Evolutionary conservation across 1,284 basidiomycete genomes (phyloP).

Genomic region (Microbotryomycetes sp.): DNA sequence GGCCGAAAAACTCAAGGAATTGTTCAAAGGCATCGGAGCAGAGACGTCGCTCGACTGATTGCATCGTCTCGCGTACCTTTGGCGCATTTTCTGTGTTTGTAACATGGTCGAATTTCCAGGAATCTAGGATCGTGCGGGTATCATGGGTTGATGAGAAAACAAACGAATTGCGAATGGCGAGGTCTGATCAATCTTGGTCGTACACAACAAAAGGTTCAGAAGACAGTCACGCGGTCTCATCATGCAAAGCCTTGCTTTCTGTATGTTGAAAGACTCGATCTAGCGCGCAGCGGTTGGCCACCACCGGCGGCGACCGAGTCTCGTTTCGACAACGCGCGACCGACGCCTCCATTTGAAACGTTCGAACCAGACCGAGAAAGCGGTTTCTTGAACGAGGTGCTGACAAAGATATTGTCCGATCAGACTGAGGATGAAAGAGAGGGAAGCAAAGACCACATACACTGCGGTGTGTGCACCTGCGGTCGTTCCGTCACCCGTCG

Average conservation of each 20-base stretch:
- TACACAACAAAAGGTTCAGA: no score
- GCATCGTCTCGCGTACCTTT: neutral
- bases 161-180: no score
- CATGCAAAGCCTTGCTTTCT: neutral
- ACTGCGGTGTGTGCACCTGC: constrained; percentile 8
- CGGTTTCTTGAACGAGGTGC: neutral
- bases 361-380: neutral
- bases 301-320: neutral
- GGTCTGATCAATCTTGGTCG: no score
- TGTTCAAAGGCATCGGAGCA: constrained; percentile 82
- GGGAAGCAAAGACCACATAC: neutral
- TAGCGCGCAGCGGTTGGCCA: neutral
- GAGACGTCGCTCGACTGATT: constrained; percentile 54
- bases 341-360: neutral
- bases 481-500: neutral
- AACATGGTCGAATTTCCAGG: no score
- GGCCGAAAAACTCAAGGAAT: constrained; percentile 89
- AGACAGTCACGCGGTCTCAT: neutral
- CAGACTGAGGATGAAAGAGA: neutral
- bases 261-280: neutral
- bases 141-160: no score
- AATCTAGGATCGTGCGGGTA: no score
- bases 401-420: constrained; percentile 9
- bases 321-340: neutral
- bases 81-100: no score